Percentiles rank a stretch among this genome's conserved stretches.
Conservation (phyloP, 352 stramenopile species). For the Phytophthora brassicae region DNA sequence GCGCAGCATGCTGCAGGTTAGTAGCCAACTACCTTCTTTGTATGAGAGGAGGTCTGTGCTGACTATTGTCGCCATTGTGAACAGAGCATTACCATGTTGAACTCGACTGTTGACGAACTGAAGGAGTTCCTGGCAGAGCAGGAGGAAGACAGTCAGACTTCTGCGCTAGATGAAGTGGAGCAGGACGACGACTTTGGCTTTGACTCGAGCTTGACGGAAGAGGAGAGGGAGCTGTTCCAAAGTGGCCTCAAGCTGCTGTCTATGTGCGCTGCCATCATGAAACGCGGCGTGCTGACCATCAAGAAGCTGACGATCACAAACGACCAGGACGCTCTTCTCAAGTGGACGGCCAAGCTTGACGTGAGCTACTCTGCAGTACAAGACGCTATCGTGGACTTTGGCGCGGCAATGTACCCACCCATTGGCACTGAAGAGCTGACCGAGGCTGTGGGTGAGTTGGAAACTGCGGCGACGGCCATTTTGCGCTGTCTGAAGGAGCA, state of each 20-base stretch:
- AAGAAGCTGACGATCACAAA: constrained; percentile 70
- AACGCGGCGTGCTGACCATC: constrained; percentile 80
- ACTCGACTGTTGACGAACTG: constrained; percentile 80
- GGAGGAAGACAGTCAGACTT: constrained; percentile 18
- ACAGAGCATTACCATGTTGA: constrained; percentile 79
- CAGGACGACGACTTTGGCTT: constrained; percentile 77
- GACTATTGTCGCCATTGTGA: background rate
- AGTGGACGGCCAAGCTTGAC: constrained; percentile 72
- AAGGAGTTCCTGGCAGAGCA: constrained; percentile 73
- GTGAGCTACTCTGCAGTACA: constrained; percentile 61
- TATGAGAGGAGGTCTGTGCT: background rate
- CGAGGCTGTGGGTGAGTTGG: constrained; percentile 36
- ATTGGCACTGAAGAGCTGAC: constrained; percentile 64
- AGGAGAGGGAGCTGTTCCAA: constrained; percentile 72
- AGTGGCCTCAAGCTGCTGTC: constrained; percentile 65
- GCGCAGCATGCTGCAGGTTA: constrained; percentile 82
- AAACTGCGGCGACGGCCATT: constrained; percentile 39
- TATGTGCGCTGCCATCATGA: constrained; percentile 77
- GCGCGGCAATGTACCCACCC: constrained; percentile 77
- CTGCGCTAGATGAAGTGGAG: constrained; percentile 54
- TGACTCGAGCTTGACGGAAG: constrained; percentile 66
- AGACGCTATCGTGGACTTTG: constrained; percentile 79
- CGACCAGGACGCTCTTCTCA: constrained; percentile 57
- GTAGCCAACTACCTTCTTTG: background rate
- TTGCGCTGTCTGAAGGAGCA: constrained; percentile 54